Percentiles rank a stretch among this genome's conserved stretches.
Conservation (phyloP, 2,329 filamentous ascomycete species). For the Nemania serpens region DNA sequence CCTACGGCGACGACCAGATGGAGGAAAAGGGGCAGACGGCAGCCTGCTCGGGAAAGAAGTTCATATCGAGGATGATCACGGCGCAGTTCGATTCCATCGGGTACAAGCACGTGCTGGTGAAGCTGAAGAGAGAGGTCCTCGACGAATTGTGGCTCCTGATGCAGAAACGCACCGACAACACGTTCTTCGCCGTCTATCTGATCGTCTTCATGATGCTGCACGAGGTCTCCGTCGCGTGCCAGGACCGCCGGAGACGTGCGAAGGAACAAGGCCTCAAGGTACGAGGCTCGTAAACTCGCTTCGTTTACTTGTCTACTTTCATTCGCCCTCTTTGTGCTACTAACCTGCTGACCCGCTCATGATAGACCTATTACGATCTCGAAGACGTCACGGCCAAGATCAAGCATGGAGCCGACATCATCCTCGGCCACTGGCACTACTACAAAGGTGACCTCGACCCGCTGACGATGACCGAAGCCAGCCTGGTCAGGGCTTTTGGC, state of each 20-base stretch:
- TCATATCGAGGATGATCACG: constrained; percentile 44
- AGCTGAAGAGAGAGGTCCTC: constrained; percentile 34
- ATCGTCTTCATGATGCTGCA: constrained; percentile 42
- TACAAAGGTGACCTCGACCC: constrained; percentile 48
- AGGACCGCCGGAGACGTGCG: constrained; percentile 46
- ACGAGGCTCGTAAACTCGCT: constrained; percentile 9
- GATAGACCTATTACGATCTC: constrained; percentile 27
- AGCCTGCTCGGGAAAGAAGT: constrained; percentile 38
- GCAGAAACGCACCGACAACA: constrained; percentile 33
- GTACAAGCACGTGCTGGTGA: constrained; percentile 31
- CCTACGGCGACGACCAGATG: constrained; percentile 45
- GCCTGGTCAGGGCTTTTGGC: constrained; percentile 34
- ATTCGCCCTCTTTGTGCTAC: constrained; percentile 7
- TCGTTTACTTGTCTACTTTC: no score
- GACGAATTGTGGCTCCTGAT: constrained; percentile 39
- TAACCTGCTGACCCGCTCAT: constrained; percentile 37
- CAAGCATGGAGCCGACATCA: constrained; percentile 51
- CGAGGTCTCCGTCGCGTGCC: constrained; percentile 43
- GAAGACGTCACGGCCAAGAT: constrained; percentile 41
- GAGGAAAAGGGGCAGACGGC: constrained; percentile 26
- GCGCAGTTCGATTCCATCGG: constrained; percentile 41
- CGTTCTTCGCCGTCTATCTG: constrained; percentile 40
- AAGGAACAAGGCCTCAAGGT: constrained; percentile 42
- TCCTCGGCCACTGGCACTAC: constrained; percentile 58
- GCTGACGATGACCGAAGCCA: constrained; percentile 34